Evolutionary conservation across 164 flowering plant genomes (phyloP).

Genomic region (Annona squamosa): DNA sequence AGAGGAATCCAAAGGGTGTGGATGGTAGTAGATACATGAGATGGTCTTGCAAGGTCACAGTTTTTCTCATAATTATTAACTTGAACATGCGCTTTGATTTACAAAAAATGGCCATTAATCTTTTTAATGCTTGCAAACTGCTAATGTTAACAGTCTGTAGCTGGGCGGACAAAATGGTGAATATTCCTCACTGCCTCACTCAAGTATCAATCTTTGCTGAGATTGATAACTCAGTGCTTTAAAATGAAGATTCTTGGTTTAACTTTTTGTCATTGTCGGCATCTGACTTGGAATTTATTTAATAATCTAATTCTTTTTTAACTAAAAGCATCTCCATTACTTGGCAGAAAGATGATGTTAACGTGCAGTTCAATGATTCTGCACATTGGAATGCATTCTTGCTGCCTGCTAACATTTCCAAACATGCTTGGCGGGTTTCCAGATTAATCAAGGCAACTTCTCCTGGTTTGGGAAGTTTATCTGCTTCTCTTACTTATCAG

Average conservation of each 20-base stretch:
- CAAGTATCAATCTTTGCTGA: too few species aligned
- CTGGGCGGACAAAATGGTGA: too few species aligned
- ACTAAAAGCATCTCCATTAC: slow-evolving; percentile 7
- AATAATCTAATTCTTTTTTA: background rate
- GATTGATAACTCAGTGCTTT: too few species aligned
- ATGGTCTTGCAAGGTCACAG: too few species aligned
- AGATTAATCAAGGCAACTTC: slow-evolving; percentile 54
- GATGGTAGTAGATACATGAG: too few species aligned
- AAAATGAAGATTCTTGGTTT: background rate
- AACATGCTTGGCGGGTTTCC: slow-evolving; percentile 40
- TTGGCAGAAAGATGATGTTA: slow-evolving; percentile 60
- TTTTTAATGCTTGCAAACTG: too few species aligned
- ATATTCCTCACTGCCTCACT: too few species aligned
- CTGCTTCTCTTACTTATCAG: slow-evolving; percentile 58
- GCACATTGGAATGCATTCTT: slow-evolving; percentile 40
- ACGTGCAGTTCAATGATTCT: slow-evolving; percentile 44
- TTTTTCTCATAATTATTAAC: too few species aligned
- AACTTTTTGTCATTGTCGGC: background rate
- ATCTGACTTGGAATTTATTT: background rate
- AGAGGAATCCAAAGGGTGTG: too few species aligned
- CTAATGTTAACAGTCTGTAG: too few species aligned
- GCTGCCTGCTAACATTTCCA: slow-evolving; percentile 32
- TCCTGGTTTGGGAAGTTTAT: slow-evolving; percentile 61
- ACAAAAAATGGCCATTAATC: too few species aligned
- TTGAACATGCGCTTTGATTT: too few species aligned